phyloP scores from a whole-genome alignment of 768 basidiomycete genomes.

The Mrakia blollopis region DNA sequence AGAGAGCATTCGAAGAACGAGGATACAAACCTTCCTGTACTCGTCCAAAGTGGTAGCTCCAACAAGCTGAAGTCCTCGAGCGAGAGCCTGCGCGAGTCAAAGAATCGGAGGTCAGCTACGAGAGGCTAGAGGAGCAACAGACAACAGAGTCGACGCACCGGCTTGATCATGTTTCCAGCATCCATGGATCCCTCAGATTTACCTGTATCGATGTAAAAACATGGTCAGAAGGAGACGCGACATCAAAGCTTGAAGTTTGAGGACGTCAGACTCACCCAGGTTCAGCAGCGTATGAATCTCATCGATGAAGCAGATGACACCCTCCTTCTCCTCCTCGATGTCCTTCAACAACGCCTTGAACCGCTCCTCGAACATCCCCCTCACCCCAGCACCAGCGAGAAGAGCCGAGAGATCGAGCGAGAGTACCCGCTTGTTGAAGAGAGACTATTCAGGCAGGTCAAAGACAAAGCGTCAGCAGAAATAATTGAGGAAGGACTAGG shows the following conservation, averaged over 20 bases:
- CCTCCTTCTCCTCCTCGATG: slow-evolving; percentile 69
- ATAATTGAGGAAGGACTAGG: not conserved
- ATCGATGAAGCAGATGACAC: slow-evolving; percentile 88
- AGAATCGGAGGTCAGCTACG: slow-evolving; percentile 48
- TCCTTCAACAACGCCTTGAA: slow-evolving; percentile 86
- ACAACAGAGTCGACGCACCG: slow-evolving; percentile 8
- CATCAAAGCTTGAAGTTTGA: not conserved
- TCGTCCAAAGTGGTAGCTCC: slow-evolving; percentile 69
- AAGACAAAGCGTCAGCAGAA: not conserved
- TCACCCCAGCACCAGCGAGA: slow-evolving; percentile 82
- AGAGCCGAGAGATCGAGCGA: slow-evolving; percentile 77
- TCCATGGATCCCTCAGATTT: slow-evolving; percentile 89
- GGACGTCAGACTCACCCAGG: slow-evolving; percentile 44
- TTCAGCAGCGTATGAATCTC: slow-evolving; percentile 86
- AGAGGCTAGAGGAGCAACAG: not conserved
- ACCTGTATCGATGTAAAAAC: slow-evolving; percentile 45
- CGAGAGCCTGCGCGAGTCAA: slow-evolving; percentile 66
- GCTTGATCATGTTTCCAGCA: slow-evolving; percentile 53
- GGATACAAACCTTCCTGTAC: slow-evolving; percentile 49
- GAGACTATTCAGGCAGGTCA: slow-evolving; percentile 52
- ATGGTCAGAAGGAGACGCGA: not conserved
- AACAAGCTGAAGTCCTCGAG: slow-evolving; percentile 78
- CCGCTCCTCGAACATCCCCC: slow-evolving; percentile 89
- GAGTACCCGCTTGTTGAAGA: slow-evolving; percentile 81
- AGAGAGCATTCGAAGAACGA: not conserved